A percentile compares a stretch with the other conserved stretches of the same genome.
Conservation (phyloP, 768 basidiomycete species). For the Mycena metata region DNA sequence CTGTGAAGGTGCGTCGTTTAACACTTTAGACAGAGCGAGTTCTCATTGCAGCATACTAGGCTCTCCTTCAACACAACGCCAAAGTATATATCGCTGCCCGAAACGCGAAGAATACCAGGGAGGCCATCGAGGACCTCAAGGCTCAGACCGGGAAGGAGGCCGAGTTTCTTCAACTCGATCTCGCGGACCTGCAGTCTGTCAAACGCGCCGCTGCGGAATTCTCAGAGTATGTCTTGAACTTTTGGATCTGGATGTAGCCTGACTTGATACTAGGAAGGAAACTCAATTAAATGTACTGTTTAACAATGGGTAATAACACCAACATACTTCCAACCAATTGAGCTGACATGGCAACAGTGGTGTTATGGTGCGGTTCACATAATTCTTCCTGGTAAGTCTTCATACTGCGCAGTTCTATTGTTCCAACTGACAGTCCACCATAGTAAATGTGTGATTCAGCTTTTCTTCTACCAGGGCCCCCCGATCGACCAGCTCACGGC, state of each 20-base stretch:
- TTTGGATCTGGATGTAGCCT: not conserved
- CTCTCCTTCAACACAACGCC: constrained; percentile 67
- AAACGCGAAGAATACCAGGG: constrained; percentile 57
- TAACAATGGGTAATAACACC: constrained; percentile 60
- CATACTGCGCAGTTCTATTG: not conserved
- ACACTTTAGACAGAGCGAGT: too few species aligned
- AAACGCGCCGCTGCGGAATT: constrained; percentile 60
- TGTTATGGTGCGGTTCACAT: constrained; percentile 40
- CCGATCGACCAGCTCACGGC: constrained; percentile 43
- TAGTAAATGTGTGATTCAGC: not conserved
- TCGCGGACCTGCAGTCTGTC: constrained; percentile 56
- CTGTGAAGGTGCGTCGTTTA: constrained; percentile 56
- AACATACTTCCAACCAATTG: too few species aligned
- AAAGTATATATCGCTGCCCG: constrained; percentile 75
- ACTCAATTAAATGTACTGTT: constrained; percentile 59
- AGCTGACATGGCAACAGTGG: constrained; percentile 28
- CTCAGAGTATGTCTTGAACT: constrained; percentile 43
- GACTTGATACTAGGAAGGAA: constrained; percentile 51
- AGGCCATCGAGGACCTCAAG: constrained; percentile 68
- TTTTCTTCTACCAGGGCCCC: constrained; percentile 22
- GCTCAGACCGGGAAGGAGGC: constrained; percentile 61
- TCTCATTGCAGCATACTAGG: not conserved
- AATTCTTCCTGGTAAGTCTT: not conserved
- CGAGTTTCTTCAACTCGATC: constrained; percentile 57
- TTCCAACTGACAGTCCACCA: too few species aligned